Conservation (phyloP, 2,329 filamentous ascomycete species). For the Coleophoma eucalyptorum region DNA sequence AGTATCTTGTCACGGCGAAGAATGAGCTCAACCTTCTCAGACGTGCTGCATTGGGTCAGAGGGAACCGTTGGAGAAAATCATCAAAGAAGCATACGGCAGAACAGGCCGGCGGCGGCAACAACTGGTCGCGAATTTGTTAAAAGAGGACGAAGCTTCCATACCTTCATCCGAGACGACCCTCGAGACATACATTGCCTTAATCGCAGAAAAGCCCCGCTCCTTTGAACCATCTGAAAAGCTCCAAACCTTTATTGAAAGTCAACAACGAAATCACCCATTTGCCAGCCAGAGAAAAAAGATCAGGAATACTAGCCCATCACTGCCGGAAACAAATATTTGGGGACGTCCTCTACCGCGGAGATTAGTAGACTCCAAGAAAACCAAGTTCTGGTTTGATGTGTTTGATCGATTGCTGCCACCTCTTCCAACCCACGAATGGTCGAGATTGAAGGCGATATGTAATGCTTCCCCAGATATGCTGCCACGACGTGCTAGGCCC, state of each 20-base stretch:
- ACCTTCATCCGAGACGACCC: slow-evolving; percentile 35
- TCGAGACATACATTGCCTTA: slow-evolving; percentile 29
- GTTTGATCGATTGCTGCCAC: slow-evolving; percentile 47
- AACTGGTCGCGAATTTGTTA: slow-evolving; percentile 40
- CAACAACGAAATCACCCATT: slow-evolving; percentile 13
- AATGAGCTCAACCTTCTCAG: slow-evolving; percentile 35
- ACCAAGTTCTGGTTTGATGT: slow-evolving; percentile 44
- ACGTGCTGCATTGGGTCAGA: slow-evolving; percentile 49
- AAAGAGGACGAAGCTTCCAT: slow-evolving; percentile 23
- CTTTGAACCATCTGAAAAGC: slow-evolving; percentile 9
- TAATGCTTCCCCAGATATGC: slow-evolving; percentile 7
- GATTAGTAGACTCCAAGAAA: slow-evolving; percentile 36
- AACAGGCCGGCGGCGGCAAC: slow-evolving; percentile 44
- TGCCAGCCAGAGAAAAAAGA: slow-evolving; percentile 6
- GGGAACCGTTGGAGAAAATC: slow-evolving; percentile 41
- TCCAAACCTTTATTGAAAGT: slow-evolving; percentile 18
- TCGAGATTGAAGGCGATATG: slow-evolving; percentile 37
- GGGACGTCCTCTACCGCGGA: slow-evolving; percentile 39
- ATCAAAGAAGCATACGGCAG: slow-evolving; percentile 49
- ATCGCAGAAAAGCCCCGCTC: not conserved
- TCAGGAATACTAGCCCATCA: slow-evolving; percentile 22
- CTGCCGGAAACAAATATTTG: slow-evolving; percentile 45
- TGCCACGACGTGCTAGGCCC: slow-evolving; percentile 18
- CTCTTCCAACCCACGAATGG: slow-evolving; percentile 51
- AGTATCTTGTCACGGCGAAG: not conserved